phyloP scores from a whole-genome alignment of 78 protist genomes.

The Creolimax fragrantissima region DNA sequence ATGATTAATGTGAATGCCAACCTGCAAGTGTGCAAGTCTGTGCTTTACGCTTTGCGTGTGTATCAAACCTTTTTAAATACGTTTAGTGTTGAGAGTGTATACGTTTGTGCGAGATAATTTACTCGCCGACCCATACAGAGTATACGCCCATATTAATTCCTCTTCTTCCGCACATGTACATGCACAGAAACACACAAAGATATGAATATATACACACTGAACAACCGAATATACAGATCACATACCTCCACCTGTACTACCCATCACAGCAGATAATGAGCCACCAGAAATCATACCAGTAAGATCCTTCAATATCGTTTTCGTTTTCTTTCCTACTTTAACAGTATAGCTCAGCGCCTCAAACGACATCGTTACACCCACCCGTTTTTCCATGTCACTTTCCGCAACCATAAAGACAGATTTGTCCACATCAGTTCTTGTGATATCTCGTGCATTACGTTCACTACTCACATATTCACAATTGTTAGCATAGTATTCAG shows the following conservation, averaged over 20 bases:
- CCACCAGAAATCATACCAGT: background rate
- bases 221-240: background rate
- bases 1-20: background rate
- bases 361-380: background rate
- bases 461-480: too few relatives aligned
- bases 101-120: background rate
- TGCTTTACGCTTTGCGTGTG: too few relatives aligned
- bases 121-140: background rate
- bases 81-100: background rate
- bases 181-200: background rate
- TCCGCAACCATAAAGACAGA: too few relatives aligned
- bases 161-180: too few relatives aligned
- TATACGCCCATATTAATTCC: background rate
- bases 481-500: too few relatives aligned
- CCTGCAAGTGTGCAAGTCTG: too few relatives aligned
- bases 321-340: background rate
- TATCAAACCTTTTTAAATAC: background rate
- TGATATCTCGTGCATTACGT: too few relatives aligned
- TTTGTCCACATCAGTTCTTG: too few relatives aligned
- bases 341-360: background rate
- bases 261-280: background rate
- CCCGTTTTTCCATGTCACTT: background rate
- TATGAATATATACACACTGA: background rate
- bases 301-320: background rate
- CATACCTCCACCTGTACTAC: background rate